phyloP scores from a whole-genome alignment of 139 green algal species.

The Volvox africanus region DNA sequence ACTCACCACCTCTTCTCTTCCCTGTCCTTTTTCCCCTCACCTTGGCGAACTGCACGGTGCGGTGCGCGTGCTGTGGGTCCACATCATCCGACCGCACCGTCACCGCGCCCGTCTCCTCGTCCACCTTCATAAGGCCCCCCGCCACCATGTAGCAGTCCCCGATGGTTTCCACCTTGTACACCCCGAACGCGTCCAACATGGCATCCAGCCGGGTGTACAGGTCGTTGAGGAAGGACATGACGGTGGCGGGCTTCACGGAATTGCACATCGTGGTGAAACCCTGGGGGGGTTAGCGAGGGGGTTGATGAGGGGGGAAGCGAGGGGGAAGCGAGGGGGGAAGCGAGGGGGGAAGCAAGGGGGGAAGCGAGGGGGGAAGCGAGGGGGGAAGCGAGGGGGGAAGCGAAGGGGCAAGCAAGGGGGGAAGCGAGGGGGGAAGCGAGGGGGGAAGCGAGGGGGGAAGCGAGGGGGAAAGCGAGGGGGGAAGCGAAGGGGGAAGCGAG shows the following conservation, averaged over 20 bases:
- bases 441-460: too few relatives aligned
- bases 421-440: too few relatives aligned
- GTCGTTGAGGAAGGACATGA: slow-evolving; percentile 44
- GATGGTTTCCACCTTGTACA: slow-evolving; percentile 55
- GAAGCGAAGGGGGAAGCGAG: too few relatives aligned
- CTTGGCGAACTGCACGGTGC: slow-evolving; percentile 46
- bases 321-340: not conserved
- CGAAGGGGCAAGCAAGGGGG: too few relatives aligned
- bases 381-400: not conserved
- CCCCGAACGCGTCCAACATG: slow-evolving; percentile 25
- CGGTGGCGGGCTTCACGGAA: not conserved
- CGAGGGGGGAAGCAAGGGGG: not conserved
- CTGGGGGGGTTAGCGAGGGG: not conserved
- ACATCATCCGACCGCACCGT: slow-evolving; percentile 41
- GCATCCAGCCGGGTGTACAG: slow-evolving; percentile 39
- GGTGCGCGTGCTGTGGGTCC: slow-evolving; percentile 35
- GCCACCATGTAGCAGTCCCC: slow-evolving; percentile 70
- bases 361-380: not conserved
- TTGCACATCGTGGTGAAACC: slow-evolving; percentile 34
- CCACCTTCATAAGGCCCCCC: slow-evolving; percentile 43
- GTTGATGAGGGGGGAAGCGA: not conserved
- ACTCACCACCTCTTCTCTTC: not conserved
- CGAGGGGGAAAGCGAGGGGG: too few relatives aligned
- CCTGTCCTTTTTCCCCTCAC: not conserved
- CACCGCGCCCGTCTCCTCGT: slow-evolving; percentile 47